Evolutionary conservation across 495 filamentous ascomycete species (phyloP).

Genomic region (Opeltia flavorubescens): DNA sequence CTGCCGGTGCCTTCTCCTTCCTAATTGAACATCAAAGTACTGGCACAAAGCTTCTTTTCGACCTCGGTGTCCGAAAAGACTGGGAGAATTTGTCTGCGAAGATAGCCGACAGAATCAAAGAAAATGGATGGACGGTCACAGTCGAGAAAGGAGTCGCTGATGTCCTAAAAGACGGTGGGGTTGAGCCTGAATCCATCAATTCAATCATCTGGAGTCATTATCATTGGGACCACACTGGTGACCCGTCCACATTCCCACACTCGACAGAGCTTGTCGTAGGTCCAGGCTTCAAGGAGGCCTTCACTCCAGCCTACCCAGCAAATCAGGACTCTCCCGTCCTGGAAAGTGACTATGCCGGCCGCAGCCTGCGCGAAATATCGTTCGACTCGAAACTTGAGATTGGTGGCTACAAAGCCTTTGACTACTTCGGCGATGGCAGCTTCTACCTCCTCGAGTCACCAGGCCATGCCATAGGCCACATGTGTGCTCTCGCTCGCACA

Average conservation of each 20-base stretch:
- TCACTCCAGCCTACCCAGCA: constrained; percentile 21
- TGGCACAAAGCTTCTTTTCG: constrained; percentile 37
- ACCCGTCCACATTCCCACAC: constrained; percentile 19
- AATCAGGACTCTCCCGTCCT: constrained; percentile 11
- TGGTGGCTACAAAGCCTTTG: constrained; percentile 35
- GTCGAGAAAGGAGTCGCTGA: constrained; percentile 36
- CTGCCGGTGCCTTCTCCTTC: constrained; percentile 29
- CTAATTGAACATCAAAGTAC: constrained; percentile 35
- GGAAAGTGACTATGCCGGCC: constrained; percentile 25
- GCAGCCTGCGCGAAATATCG: constrained; percentile 26
- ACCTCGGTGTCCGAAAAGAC: constrained; percentile 43
- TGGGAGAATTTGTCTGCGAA: constrained; percentile 28
- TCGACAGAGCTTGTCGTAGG: constrained; percentile 22
- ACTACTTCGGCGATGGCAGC: constrained; percentile 36
- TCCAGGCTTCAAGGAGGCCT: constrained; percentile 19
- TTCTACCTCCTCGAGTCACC: constrained; percentile 31
- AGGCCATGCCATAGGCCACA: constrained; percentile 32
- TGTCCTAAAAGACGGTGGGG: constrained; percentile 31
- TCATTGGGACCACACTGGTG: constrained; percentile 34
- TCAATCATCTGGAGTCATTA: constrained; percentile 42
- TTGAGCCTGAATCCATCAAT: constrained; percentile 34
- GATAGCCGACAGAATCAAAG: constrained; percentile 16
- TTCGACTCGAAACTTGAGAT: constrained; percentile 27
- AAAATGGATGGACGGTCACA: constrained; percentile 15
- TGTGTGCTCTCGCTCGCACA: constrained; percentile 27